These are phyloP conservation scores for Conticribra weissflogii DNA, from an alignment of 108 stramenopile species.

Conservation along the genomic window DNA sequence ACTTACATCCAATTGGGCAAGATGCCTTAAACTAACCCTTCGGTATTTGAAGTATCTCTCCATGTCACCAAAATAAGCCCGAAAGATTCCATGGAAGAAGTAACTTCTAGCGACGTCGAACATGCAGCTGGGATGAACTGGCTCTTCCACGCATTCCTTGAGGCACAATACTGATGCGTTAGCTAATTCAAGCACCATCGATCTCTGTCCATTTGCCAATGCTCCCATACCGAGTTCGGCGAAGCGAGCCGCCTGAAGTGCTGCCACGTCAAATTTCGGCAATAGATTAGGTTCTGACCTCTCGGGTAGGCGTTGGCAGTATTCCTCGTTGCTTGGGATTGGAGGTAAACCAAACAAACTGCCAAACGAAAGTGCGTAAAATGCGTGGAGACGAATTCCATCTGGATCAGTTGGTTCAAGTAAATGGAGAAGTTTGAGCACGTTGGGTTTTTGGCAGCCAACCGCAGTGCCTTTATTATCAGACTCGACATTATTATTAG, in stretches of 20 bases:
- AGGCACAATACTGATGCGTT: conserved; percentile 84
- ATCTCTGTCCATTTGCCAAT: conserved; percentile 49
- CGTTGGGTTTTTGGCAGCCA: conserved; percentile 11
- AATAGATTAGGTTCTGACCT: conserved; percentile 37
- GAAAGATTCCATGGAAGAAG: conserved; percentile 75
- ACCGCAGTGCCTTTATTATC: not conserved
- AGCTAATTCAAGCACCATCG: conserved; percentile 69
- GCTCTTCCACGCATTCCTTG: conserved; percentile 52
- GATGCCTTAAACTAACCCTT: conserved; percentile 66
- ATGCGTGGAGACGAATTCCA: conserved; percentile 73
- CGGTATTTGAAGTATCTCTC: conserved; percentile 84
- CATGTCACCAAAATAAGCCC: conserved; percentile 78
- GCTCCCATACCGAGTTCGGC: conserved; percentile 85
- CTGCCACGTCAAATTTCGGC: conserved; percentile 69
- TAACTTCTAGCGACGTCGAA: conserved; percentile 73
- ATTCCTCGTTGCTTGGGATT: conserved; percentile 79
- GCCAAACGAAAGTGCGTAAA: conserved; percentile 71
- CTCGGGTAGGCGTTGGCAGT: conserved; percentile 41
- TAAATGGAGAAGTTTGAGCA: conserved; percentile 58
- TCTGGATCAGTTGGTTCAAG: conserved; percentile 57
- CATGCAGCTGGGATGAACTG: conserved; percentile 59
- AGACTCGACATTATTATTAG: not conserved
- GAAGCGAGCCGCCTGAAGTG: conserved; percentile 81
- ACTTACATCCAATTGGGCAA: conserved; percentile 67
- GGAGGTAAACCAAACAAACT: conserved; percentile 77